Evolutionary conservation across 345 rosid genomes (phyloP).

Genomic region (Jatropha curcas): DNA sequence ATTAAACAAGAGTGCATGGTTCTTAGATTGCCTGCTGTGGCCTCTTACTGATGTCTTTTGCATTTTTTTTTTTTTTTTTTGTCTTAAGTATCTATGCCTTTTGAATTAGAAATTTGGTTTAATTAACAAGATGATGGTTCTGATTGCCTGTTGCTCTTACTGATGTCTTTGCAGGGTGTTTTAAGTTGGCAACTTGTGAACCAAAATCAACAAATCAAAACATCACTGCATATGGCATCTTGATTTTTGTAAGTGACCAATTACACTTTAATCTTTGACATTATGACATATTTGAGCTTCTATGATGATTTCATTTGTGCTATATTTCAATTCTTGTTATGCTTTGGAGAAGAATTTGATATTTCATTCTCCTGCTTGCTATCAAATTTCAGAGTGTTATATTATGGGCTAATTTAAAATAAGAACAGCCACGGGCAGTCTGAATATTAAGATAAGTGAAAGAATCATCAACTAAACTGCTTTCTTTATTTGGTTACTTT

Average conservation of each 20-base stretch:
- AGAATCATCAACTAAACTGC: no score
- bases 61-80: no score
- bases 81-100: neutral
- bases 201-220: conserved; percentile 80
- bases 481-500: no score
- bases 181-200: conserved; percentile 71
- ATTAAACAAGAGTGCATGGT: no score
- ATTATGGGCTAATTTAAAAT: neutral
- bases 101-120: neutral
- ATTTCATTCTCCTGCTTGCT: neutral
- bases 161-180: conserved; percentile 67
- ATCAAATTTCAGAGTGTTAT: no score
- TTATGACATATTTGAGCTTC: conserved; percentile 7
- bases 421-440: neutral
- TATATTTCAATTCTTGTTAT: neutral
- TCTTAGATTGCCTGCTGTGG: no score
- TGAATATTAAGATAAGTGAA: neutral
- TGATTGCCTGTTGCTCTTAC: conserved; percentile 13
- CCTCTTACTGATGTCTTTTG: no score
- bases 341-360: neutral
- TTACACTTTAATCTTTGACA: conserved; percentile 12
- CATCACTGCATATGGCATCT: conserved; percentile 84
- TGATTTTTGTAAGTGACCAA: conserved; percentile 76
- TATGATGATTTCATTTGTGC: neutral
- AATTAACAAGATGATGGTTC: neutral